Evolutionary conservation across 2,329 filamentous ascomycete species (phyloP), one percentile per base, ranked within the genome.

Genomic region (Raffaelea ambrosiae): DNA sequence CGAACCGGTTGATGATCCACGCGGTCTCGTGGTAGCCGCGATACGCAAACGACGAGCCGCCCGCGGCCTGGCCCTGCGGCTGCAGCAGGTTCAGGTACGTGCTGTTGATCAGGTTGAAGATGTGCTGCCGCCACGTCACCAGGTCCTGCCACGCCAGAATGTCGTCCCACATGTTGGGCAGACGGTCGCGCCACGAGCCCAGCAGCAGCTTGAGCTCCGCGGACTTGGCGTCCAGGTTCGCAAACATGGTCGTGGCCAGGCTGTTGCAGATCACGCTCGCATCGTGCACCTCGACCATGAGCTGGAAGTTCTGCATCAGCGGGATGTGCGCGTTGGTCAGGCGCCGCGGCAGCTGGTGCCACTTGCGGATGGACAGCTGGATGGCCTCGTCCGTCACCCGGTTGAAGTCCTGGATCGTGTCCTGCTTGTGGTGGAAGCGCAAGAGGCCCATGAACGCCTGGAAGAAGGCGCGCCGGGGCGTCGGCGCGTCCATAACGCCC

Each of bases 1-100:
- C 94, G 60, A 98, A 99, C 18, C 93, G 80, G 65, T 99, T 99
- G 67, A 99, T 98, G 57, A 98, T 99, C 93, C 93, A 99, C 2
- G 93, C 93, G 13, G 93, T 98, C 69, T 99, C 93, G 59, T 99
- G 93, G 62, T 95, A 98, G 22, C 93, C 93, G 40, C 93, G 82
- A 63, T 98, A 99, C 0, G 93, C 93, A 64, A 93, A 97, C 0
- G 90, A 96, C 43, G 91, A 91, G 49, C 88, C 89, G n/a, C 22
- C 29, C 4, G 8, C 42, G 10, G 10, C 21, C 13, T 21, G 10
- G 29, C 49, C 49, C 21, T 87, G 84, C 18, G 79, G 83, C 2
- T 89, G 90, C 36, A 97, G 71, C 41, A 98, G 76, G 47, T 82
- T 79, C 11, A 99, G 77, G 61, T 98, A 99, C 0, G 89, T 95